Base-by-base conservation (phyloP, 257 asterid genomes). In the Ophiorrhiza pumila region DNA sequence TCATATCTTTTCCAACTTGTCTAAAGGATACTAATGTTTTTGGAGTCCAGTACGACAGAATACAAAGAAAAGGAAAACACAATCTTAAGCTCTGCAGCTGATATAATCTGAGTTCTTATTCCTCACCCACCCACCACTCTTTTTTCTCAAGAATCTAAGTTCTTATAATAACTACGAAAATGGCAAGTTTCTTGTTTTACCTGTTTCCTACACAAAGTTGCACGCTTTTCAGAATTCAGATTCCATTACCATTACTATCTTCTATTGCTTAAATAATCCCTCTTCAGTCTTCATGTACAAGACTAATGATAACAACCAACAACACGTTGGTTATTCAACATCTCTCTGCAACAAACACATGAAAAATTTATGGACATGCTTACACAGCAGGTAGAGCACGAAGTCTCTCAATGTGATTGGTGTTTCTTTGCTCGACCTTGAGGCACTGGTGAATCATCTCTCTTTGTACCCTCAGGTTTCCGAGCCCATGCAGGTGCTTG, bases 401-500 rank as follows among this genome's bases (percentile, higher is more conserved):
- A 23, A 25, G 34, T 66, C 73, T 84, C 83, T 87, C 83, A 89
- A 66, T 83, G 86, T 68, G 96, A 90, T 71, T 91, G 95, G 89
- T 92, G 94, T 83, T 95, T 92, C 87, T 87, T 90, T n/a, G 98
- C 88, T 74, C 98, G 90, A 62, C 91, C 96, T 60, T 84, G 92
- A 50, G 81, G 82, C 3, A 77, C 78, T 27, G 85, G 82, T 29
- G 88, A 87, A 65, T 79, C 87, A 8, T 89, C 97, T 69, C 87
- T 79, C 82, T 87, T 90, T 29, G 92, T 79, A 65, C 80, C 74
- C 46, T 87, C 94, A 0, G 96, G 96, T 83, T 78, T 90, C 58
- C 92, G 90, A 45, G 97, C 98, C 98, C 98, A 92, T 10, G 77
- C n/a, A 8, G 97, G 97, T 5, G 98, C 96, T 78, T 88, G 86